These are phyloP conservation scores for Saturnispora saitoi DNA, from an alignment of 805 yeast genomes.

Conservation along the genomic window DNA sequence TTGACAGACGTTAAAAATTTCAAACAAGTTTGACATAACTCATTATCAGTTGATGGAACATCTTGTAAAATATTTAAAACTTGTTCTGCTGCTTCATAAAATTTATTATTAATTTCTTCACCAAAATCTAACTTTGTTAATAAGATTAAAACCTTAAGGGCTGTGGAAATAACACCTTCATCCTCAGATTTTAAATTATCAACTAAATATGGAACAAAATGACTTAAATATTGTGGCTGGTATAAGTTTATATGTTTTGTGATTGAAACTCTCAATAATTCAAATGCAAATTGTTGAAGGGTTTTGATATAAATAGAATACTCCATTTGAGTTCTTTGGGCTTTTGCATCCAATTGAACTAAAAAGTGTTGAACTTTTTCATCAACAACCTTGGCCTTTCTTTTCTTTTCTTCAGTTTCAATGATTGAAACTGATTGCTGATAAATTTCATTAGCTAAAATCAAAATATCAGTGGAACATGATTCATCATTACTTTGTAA, in stretches of 20 bases:
- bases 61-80: constrained; percentile 60
- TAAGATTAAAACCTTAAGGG: constrained; percentile 54
- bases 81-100: constrained; percentile 52
- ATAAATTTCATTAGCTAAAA: constrained; percentile 67
- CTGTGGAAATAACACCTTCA: constrained; percentile 67
- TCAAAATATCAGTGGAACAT: constrained; percentile 47
- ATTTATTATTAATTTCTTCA: constrained; percentile 39
- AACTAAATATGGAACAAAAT: constrained; percentile 68
- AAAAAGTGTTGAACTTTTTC: constrained; percentile 49
- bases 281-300: constrained; percentile 69
- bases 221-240: constrained; percentile 51
- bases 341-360: constrained; percentile 61
- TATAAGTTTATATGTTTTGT: constrained; percentile 52
- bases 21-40: constrained; percentile 71
- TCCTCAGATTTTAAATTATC: constrained; percentile 52
- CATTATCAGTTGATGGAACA: constrained; percentile 69
- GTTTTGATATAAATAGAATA: constrained; percentile 48
- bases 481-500: constrained; percentile 60
- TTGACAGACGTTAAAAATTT: constrained; percentile 65
- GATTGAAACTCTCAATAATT: constrained; percentile 63
- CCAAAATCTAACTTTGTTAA: constrained; percentile 56
- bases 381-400: constrained; percentile 15
- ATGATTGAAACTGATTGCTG: constrained; percentile 37
- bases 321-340: constrained; percentile 44
- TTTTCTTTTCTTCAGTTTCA: constrained; percentile 14